Conservation (phyloP, 352 stramenopile species). For the Globisporangium nunn region DNA sequence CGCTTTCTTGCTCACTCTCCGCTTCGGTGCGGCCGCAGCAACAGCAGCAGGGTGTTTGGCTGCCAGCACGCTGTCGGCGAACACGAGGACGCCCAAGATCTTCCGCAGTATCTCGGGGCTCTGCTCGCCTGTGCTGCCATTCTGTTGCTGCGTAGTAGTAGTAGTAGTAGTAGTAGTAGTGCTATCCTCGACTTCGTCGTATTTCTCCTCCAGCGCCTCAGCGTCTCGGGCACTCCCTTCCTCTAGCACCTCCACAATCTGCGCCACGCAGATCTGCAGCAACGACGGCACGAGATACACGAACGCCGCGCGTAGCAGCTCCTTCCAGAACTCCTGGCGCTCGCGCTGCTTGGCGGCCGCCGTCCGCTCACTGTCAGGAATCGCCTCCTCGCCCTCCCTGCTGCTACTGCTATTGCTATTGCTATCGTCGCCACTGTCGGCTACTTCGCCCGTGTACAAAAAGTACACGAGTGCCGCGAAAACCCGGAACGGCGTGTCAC, state of each 20-base stretch:
- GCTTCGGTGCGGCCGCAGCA: background rate
- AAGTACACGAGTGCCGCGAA: constrained; percentile 67
- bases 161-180: too few species aligned
- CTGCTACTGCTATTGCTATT: too few species aligned
- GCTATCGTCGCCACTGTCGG: background rate
- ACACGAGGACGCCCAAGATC: constrained; percentile 46
- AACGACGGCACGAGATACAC: constrained; percentile 68
- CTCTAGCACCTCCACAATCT: constrained; percentile 25
- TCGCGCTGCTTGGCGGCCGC: constrained; percentile 4
- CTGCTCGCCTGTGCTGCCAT: background rate
- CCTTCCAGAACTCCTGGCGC: constrained; percentile 51
- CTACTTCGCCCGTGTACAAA: constrained; percentile 73
- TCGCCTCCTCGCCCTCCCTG: background rate
- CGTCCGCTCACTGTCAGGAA: background rate
- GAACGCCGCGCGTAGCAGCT: constrained; percentile 58
- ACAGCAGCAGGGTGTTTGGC: constrained; percentile 24
- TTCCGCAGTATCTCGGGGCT: constrained; percentile 15
- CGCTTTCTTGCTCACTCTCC: constrained; percentile 8
- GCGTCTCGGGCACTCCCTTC: background rate
- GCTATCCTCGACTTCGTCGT: background rate
- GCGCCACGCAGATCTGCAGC: constrained; percentile 50
- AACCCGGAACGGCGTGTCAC: constrained; percentile 69
- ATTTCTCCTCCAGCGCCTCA: background rate
- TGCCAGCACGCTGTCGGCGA: constrained; percentile 46
- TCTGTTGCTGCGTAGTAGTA: background rate